These are phyloP conservation scores for Tetrahymena elliotti DNA, from an alignment of 73 alveolate species.

Conservation along the genomic window DNA sequence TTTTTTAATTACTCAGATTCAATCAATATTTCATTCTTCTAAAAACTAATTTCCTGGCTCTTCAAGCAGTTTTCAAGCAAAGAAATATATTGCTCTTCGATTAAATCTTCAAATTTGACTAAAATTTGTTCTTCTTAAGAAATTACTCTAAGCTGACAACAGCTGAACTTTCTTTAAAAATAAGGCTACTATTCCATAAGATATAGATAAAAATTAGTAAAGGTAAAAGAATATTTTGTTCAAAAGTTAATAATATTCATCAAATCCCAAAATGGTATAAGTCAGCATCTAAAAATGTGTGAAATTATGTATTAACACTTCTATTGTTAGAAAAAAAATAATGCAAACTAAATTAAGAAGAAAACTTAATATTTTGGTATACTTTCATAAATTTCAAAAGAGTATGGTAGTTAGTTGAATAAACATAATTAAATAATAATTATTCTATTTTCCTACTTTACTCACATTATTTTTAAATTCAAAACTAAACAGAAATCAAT, in stretches of 20 bases:
- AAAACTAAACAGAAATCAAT: too few relatives aligned
- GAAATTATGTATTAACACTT: too few relatives aligned
- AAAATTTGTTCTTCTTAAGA: neutral
- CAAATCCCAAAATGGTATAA: neutral
- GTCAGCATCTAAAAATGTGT: too few relatives aligned
- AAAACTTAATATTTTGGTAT: neutral
- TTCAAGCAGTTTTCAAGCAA: neutral
- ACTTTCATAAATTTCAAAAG: too few relatives aligned
- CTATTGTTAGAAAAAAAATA: neutral
- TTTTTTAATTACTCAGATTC: neutral
- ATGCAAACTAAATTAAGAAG: too few relatives aligned
- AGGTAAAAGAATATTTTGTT: neutral
- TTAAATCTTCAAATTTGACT: neutral
- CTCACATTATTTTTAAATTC: neutral
- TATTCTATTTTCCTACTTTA: neutral
- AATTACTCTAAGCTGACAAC: neutral
- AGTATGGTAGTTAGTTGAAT: too few relatives aligned
- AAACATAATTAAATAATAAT: too few relatives aligned
- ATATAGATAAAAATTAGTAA: neutral
- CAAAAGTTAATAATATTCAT: neutral
- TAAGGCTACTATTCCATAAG: neutral
- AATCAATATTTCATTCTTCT: neutral
- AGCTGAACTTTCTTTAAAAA: neutral
- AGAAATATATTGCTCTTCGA: neutral
- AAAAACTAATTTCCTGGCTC: neutral